These are phyloP conservation scores for Apiospora arundinis DNA, from an alignment of 2,329 filamentous ascomycete species.

Conservation along the genomic window DNA sequence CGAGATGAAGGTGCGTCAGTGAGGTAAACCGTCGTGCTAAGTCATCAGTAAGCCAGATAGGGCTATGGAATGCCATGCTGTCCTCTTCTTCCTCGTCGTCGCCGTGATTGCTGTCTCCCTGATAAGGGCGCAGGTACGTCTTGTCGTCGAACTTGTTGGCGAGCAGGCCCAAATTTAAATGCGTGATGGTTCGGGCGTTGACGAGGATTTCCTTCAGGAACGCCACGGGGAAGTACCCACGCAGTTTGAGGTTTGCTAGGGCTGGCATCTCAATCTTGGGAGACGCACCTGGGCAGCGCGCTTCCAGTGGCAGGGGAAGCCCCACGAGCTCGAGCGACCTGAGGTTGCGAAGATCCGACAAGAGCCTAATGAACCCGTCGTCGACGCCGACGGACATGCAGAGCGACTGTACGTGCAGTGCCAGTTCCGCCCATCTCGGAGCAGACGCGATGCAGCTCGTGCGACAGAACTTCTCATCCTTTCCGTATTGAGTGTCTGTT, in stretches of 20 bases:
- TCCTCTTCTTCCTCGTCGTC: neutral
- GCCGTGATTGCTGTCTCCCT: neutral
- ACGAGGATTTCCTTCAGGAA: constrained; percentile 14
- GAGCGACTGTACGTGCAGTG: constrained; percentile 18
- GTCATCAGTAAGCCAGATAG: neutral
- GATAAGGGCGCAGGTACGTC: neutral
- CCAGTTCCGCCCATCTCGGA: constrained; percentile 19
- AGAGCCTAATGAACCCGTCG: neutral
- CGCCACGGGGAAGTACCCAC: constrained; percentile 23
- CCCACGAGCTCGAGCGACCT: constrained; percentile 21
- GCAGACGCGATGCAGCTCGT: neutral
- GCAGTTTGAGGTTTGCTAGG: constrained; percentile 21
- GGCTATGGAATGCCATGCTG: neutral
- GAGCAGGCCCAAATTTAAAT: constrained; percentile 21
- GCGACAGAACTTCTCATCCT: constrained; percentile 4
- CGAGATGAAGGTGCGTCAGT: constrained; percentile 24
- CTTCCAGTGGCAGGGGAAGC: neutral
- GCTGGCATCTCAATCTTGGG: constrained; percentile 4
- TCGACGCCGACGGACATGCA: constrained; percentile 24
- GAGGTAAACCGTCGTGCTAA: neutral
- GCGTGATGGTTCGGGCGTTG: constrained; percentile 18
- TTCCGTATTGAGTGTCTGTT: constrained; percentile 8
- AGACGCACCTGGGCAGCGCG: neutral
- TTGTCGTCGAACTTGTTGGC: constrained; percentile 19
- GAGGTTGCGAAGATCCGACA: constrained; percentile 17